Evolutionary conservation across 2,329 filamentous ascomycete genomes (phyloP), one percentile per base, ranked within the genome.

Genomic region (Alternaria ethzedia): DNA sequence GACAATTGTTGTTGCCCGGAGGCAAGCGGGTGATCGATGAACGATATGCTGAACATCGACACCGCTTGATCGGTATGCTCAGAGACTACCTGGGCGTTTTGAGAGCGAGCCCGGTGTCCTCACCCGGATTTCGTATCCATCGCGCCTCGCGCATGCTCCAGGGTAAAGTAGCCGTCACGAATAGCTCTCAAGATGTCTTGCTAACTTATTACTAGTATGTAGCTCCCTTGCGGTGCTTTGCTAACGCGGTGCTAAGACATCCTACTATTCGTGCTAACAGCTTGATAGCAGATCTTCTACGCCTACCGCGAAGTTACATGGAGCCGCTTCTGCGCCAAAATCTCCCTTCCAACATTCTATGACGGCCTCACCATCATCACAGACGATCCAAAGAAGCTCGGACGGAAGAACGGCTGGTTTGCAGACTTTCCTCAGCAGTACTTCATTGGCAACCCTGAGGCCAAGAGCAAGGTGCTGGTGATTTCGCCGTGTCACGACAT

Each of bases 151-250:
- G 32, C 28, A 20, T 51, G 7, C 17, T 51, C 4, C 49, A 28
- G 81, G 13, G 30, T 32, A 2, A 32, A 1, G 1, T 32, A 15
- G 30, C 30, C 13, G 13, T 32, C 30, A 32, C 30, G 30, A 32
- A 32, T 32, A 32, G 30, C 30, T 32, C 30, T 32, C 1, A 32
- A 15, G 30, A 32, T 32, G 1, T 32, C 30, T 32, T 32, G 30
- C 30, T 32, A 32, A 32, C 30, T 32, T 32, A 32, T 32, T 8
- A 32, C 30, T 32, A 32, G 30, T 32, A 32, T 32, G 30, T 32
- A 32, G 30, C 30, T 32, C 30, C 30, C 30, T 32, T 32, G 30
- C 28, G 11, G 12, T 28, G 26, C 26, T 28, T 28, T 28, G 26
- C 26, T 5, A 28, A 28, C 26, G 26, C 28, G 30, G 30, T 32